phyloP scores from a whole-genome alignment of 2,329 filamentous ascomycete genomes.

The Sporothrix humicola region DNA sequence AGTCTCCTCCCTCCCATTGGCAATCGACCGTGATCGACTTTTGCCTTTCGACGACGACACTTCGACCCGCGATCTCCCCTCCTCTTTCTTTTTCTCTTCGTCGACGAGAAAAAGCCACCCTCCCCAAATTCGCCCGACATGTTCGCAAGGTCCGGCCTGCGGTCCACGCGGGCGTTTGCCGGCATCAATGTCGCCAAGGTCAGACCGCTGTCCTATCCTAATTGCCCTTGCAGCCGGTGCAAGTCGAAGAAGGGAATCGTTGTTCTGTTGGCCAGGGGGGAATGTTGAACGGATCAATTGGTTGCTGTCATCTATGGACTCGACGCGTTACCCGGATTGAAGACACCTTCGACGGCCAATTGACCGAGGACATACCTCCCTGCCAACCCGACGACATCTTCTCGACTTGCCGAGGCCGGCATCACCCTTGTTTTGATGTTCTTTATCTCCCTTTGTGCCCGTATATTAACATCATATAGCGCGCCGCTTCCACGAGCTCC shows the following conservation, averaged over 20 bases:
- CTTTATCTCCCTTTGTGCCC: background rate
- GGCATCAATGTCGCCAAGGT: slow-evolving; percentile 76
- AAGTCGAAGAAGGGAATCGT: background rate
- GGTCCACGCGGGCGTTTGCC: slow-evolving; percentile 84
- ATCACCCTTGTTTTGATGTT: background rate
- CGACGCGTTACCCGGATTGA: slow-evolving; percentile 10
- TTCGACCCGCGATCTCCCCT: slow-evolving; percentile 6
- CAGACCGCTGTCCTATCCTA: slow-evolving; percentile 12
- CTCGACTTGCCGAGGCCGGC: background rate
- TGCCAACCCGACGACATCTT: background rate
- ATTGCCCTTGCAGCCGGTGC: background rate
- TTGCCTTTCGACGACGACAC: slow-evolving; percentile 4
- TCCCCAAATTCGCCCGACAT: slow-evolving; percentile 64
- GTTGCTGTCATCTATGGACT: background rate
- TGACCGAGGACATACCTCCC: slow-evolving; percentile 2
- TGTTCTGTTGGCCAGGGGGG: background rate
- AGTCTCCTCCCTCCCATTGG: slow-evolving; percentile 1
- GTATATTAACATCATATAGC: slow-evolving; percentile 49
- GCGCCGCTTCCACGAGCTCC: slow-evolving; percentile 74
- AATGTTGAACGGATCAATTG: background rate
- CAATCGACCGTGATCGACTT: slow-evolving; percentile 4
- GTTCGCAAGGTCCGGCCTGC: slow-evolving; percentile 91
- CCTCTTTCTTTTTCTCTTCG: slow-evolving; percentile 39
- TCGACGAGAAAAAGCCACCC: slow-evolving; percentile 44
- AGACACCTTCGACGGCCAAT: slow-evolving; percentile 10